These are phyloP conservation scores for Trichoderma sp. DNA, from an alignment of 2,329 filamentous ascomycete species.

Conservation along the genomic window DNA sequence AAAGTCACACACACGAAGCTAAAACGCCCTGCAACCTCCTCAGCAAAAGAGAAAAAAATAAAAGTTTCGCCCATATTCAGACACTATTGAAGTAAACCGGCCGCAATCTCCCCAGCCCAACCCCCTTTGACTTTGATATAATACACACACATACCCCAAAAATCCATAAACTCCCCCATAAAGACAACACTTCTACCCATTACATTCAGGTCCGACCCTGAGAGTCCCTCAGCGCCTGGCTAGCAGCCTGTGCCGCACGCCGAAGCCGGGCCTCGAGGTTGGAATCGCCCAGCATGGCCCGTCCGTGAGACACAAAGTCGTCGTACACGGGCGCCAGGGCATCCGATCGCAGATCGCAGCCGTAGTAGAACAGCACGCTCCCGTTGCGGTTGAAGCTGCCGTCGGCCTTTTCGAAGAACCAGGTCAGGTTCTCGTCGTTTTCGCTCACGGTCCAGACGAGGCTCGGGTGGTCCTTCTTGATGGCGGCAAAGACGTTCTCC, in stretches of 20 bases:
- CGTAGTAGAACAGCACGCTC: constrained; percentile 96
- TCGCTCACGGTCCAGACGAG: constrained; percentile 96
- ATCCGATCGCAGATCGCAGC: constrained; percentile 78
- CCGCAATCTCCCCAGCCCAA: not conserved
- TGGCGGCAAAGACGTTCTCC: constrained; percentile 89
- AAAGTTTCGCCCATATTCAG: not conserved
- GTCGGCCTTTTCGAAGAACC: constrained; percentile 98
- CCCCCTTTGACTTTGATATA: constrained; percentile 32
- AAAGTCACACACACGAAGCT: too few relatives aligned
- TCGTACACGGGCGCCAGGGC: constrained; percentile 75
- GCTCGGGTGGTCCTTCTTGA: constrained; percentile 91
- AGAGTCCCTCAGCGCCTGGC: constrained; percentile 49
- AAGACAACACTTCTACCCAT: constrained; percentile 17
- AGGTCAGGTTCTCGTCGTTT: constrained; percentile 93
- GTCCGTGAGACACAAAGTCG: constrained; percentile 80
- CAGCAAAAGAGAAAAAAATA: not conserved
- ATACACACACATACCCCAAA: not conserved
- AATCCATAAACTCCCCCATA: constrained; percentile 15
- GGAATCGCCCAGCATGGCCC: constrained; percentile 84
- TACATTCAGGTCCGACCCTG: constrained; percentile 32
- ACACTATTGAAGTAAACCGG: not conserved
- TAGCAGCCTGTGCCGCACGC: constrained; percentile 71
- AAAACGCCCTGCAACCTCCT: too few relatives aligned
- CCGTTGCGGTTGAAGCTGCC: constrained; percentile 84
- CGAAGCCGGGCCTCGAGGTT: constrained; percentile 87